Evolutionary conservation across 768 basidiomycete species (phyloP).

Genomic region (Steccherinum ochraceum): DNA sequence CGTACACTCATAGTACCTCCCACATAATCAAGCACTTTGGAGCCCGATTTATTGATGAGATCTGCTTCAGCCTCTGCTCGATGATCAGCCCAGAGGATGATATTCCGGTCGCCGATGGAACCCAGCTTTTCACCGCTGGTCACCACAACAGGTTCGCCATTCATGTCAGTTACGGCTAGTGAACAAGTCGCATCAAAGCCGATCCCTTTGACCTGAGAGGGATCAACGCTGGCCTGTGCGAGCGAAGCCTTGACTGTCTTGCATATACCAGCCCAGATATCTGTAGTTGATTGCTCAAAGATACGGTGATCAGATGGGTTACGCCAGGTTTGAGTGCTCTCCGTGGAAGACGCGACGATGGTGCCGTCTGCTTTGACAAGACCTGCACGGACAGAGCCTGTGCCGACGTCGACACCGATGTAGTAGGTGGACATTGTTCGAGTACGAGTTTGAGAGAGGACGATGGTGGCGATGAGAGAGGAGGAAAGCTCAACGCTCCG

Average conservation of each 20-base stretch:
- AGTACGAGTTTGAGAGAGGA: no score
- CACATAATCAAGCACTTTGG: slow-evolving; percentile 87
- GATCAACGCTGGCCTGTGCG: slow-evolving; percentile 43
- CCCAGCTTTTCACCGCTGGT: slow-evolving; percentile 65
- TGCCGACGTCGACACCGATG: slow-evolving; percentile 83
- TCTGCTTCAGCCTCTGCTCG: slow-evolving; percentile 90
- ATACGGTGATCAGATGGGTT: slow-evolving; percentile 81
- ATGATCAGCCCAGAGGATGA: slow-evolving; percentile 97
- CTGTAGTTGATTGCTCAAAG: slow-evolving; percentile 90
- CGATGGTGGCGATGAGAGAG: background rate
- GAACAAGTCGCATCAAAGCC: slow-evolving; percentile 98
- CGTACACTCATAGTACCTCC: slow-evolving; percentile 92
- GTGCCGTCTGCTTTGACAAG: slow-evolving; percentile 66
- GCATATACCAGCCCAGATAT: slow-evolving; percentile 79
- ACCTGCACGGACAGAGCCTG: slow-evolving; percentile 86
- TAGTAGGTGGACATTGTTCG: slow-evolving; percentile 41
- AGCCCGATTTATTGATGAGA: slow-evolving; percentile 78
- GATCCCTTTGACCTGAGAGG: slow-evolving; percentile 70
- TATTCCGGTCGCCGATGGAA: slow-evolving; percentile 66
- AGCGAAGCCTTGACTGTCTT: slow-evolving; percentile 60
- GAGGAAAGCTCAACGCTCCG: no score
- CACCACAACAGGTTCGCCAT: slow-evolving; percentile 70
- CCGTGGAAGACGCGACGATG: slow-evolving; percentile 72
- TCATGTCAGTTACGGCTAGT: slow-evolving; percentile 72
- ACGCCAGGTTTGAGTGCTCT: slow-evolving; percentile 81